Evolutionary conservation across 2,329 filamentous ascomycete genomes (phyloP).

Genomic region (Aspergillus fructus): DNA sequence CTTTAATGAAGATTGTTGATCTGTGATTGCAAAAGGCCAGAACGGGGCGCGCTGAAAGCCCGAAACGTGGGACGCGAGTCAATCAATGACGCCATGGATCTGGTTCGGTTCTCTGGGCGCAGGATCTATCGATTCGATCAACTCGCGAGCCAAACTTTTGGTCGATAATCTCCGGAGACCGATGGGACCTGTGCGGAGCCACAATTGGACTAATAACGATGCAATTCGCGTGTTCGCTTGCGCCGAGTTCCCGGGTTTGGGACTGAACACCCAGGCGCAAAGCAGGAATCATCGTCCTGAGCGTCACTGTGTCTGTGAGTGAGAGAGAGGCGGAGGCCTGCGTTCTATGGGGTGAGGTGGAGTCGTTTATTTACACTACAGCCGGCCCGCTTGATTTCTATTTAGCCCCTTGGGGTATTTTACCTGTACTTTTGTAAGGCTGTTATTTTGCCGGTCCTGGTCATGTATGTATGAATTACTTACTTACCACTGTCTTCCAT

Average conservation of each 20-base stretch:
- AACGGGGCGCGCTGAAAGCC: constrained; percentile 20
- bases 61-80: constrained; percentile 34
- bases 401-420: constrained; percentile 7
- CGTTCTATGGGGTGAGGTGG: constrained; percentile 19
- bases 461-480: constrained; percentile 1
- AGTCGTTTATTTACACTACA: constrained; percentile 26
- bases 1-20: constrained; percentile 6
- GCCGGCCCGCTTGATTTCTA: constrained; percentile 16
- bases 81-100: constrained; percentile 30
- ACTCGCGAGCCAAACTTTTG: neutral
- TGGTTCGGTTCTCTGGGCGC: constrained; percentile 1
- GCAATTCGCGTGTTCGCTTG: neutral
- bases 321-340: constrained; percentile 1
- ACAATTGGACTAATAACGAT: neutral
- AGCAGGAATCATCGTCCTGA: neutral
- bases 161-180: neutral
- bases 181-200: neutral
- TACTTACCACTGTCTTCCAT: neutral
- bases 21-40: constrained; percentile 17
- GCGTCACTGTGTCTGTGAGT: constrained; percentile 1
- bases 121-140: constrained; percentile 12
- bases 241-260: neutral
- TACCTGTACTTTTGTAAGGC: neutral
- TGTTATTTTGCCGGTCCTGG: neutral
- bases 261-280: too few relatives aligned